phyloP scores from a whole-genome alignment of 139 green algal genomes.

The Deuterostichococcus epilithicus region DNA sequence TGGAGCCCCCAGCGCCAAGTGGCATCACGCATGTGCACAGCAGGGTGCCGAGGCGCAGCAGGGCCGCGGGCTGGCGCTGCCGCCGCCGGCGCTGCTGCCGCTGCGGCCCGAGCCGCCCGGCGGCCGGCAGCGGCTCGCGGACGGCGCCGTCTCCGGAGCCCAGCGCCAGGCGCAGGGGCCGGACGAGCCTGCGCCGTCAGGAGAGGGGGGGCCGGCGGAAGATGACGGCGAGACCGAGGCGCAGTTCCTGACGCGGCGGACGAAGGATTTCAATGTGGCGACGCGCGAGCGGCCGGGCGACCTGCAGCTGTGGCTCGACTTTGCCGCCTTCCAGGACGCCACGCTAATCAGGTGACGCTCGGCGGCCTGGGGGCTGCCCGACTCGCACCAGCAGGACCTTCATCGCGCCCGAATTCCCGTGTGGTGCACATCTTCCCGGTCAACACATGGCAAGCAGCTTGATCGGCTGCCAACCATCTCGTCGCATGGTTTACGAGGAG shows the following conservation, averaged over 20 bases:
- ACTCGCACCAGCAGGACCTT: no score
- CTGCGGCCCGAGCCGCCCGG: neutral
- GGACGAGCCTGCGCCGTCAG: no score
- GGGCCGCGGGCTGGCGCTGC: neutral
- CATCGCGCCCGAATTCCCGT: no score
- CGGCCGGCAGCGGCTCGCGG: no score
- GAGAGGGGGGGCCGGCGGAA: conserved; percentile 17
- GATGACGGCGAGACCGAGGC: conserved; percentile 51
- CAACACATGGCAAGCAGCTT: conserved; percentile 5
- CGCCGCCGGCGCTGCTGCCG: conserved; percentile 29
- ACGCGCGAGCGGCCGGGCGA: conserved; percentile 57
- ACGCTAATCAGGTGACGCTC: conserved; percentile 3
- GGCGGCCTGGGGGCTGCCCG: no score
- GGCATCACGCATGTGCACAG: neutral
- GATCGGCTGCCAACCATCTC: no score
- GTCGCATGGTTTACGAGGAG: no score
- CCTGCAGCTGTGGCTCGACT: conserved; percentile 77
- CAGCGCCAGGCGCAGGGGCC: neutral
- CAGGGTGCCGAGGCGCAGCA: neutral
- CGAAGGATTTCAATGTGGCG: conserved; percentile 67
- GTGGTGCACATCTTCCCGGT: neutral
- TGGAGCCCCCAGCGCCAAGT: neutral
- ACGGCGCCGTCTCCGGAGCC: no score
- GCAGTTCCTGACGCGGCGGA: conserved; percentile 54
- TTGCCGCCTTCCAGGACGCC: conserved; percentile 72